These are phyloP conservation scores for Holtermannia corniformis DNA, from an alignment of 768 basidiomycete species.

Conservation along the genomic window DNA sequence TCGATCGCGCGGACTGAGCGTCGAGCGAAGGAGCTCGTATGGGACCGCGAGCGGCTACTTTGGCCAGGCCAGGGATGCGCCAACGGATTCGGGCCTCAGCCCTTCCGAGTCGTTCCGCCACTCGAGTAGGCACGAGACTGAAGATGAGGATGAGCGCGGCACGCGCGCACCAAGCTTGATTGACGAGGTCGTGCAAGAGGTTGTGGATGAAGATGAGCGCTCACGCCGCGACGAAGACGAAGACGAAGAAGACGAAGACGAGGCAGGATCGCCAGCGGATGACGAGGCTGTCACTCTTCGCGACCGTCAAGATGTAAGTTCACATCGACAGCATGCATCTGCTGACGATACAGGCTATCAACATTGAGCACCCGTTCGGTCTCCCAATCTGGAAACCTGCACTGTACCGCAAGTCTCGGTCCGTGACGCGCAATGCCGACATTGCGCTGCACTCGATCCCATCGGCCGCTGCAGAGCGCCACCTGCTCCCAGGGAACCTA, in stretches of 20 bases:
- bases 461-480: conserved; percentile 84
- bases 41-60: conserved; percentile 19
- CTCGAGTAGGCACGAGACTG: conserved; percentile 32
- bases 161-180: conserved; percentile 10
- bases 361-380: conserved; percentile 98
- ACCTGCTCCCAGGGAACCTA: conserved; percentile 85
- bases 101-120: conserved; percentile 22
- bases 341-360: conserved; percentile 54
- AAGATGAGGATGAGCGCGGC: conserved; percentile 29
- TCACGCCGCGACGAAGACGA: conserved; percentile 17
- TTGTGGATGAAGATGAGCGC: conserved; percentile 15
- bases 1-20: conserved; percentile 11
- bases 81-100: conserved; percentile 18
- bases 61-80: conserved; percentile 15
- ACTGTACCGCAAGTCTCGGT: conserved; percentile 92
- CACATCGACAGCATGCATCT: not conserved
- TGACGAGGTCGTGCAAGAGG: conserved; percentile 30
- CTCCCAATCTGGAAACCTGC: conserved; percentile 99
- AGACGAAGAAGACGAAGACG: conserved; percentile 24
- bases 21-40: conserved; percentile 7
- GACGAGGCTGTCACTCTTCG: conserved; percentile 84
- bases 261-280: conserved; percentile 43
- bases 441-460: conserved; percentile 85
- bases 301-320: conserved; percentile 78
- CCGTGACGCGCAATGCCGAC: conserved; percentile 92